Percentiles rank a stretch among this genome's conserved stretches.
These are phyloP conservation scores for Xenoacremonium recifei DNA, from an alignment of 2,329 filamentous ascomycete genomes.

Conservation along the genomic window DNA sequence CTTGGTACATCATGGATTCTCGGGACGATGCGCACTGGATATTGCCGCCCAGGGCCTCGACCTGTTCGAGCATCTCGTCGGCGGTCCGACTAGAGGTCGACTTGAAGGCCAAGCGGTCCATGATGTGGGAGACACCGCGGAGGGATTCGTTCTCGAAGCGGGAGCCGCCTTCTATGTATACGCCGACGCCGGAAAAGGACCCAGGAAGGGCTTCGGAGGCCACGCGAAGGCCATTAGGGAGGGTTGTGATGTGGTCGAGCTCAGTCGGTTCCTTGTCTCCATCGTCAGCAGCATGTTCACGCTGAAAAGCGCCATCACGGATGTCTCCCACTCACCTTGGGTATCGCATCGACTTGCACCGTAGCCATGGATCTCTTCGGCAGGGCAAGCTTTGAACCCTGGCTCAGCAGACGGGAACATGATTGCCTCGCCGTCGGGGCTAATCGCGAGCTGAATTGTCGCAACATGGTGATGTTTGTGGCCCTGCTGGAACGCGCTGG, in stretches of 20 bases:
- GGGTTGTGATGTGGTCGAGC: slow-evolving; percentile 81
- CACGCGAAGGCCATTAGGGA: slow-evolving; percentile 90
- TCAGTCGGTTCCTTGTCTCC: slow-evolving; percentile 71
- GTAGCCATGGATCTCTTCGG: slow-evolving; percentile 31
- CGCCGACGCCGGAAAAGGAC: slow-evolving; percentile 90
- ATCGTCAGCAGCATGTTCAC: slow-evolving; percentile 1
- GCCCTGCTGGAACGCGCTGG: slow-evolving; percentile 8
- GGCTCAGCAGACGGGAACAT: slow-evolving; percentile 22
- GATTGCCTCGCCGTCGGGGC: slow-evolving; percentile 25
- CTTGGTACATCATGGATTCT: slow-evolving; percentile 98
- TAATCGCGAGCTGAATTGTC: slow-evolving; percentile 33
- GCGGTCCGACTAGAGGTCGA: slow-evolving; percentile 69
- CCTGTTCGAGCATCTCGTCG: slow-evolving; percentile 82
- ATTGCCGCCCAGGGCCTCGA: slow-evolving; percentile 89
- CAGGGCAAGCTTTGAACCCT: slow-evolving; percentile 19
- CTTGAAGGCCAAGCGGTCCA: slow-evolving; percentile 95
- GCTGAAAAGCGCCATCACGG: background rate
- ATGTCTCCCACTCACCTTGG: slow-evolving; percentile 26
- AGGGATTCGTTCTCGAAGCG: slow-evolving; percentile 86
- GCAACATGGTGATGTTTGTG: slow-evolving; percentile 30
- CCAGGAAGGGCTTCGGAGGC: slow-evolving; percentile 93
- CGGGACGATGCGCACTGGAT: slow-evolving; percentile 95
- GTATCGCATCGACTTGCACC: slow-evolving; percentile 34
- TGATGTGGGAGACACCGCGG: slow-evolving; percentile 90
- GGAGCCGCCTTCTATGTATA: slow-evolving; percentile 94